Percentiles rank a stretch among this genome's conserved stretches.
These are phyloP conservation scores for Fabrea salina DNA, from an alignment of 169 alveolate genomes.

Conservation along the genomic window DNA sequence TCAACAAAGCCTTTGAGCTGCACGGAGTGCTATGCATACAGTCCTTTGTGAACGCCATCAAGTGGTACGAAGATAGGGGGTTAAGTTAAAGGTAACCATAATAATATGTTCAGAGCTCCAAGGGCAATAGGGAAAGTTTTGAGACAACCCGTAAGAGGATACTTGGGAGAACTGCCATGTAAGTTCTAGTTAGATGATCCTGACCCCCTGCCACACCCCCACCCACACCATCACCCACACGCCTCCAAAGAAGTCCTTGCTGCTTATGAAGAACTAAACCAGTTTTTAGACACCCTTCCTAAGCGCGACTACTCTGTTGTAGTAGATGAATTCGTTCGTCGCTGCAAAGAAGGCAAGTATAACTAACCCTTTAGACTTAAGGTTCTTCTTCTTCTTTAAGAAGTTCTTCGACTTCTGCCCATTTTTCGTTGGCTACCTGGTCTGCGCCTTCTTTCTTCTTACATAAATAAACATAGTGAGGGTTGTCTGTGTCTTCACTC, in stretches of 20 bases:
- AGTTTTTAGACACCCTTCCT: not conserved
- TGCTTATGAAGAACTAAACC: not conserved
- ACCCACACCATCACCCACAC: slow-evolving; percentile 6
- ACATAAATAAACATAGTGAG: slow-evolving; percentile 67
- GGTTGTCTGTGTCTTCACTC: slow-evolving; percentile 54
- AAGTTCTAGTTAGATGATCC: slow-evolving; percentile 10
- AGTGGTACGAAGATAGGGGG: slow-evolving; percentile 31
- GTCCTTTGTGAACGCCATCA: slow-evolving; percentile 4
- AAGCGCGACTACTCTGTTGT: slow-evolving; percentile 2
- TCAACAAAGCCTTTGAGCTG: slow-evolving; percentile 57
- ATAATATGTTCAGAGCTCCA: not conserved
- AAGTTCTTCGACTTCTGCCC: slow-evolving; percentile 31
- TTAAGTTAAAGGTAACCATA: not conserved
- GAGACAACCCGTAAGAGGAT: not conserved
- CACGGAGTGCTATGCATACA: slow-evolving; percentile 20
- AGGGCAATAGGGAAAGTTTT: not conserved
- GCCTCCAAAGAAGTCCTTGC: not conserved
- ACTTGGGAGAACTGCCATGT: slow-evolving; percentile 5
- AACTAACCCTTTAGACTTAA: slow-evolving; percentile 13
- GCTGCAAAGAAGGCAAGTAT: not conserved
- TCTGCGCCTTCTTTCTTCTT: slow-evolving; percentile 59
- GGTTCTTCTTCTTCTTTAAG: slow-evolving; percentile 34
- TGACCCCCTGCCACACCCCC: not conserved
- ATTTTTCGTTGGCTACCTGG: slow-evolving; percentile 28
- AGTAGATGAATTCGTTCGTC: not conserved